Evolutionary conservation across 2,329 filamentous ascomycete species (phyloP), one percentile per base, ranked within the genome.

Genomic region (Dactylella cylindrospora): DNA sequence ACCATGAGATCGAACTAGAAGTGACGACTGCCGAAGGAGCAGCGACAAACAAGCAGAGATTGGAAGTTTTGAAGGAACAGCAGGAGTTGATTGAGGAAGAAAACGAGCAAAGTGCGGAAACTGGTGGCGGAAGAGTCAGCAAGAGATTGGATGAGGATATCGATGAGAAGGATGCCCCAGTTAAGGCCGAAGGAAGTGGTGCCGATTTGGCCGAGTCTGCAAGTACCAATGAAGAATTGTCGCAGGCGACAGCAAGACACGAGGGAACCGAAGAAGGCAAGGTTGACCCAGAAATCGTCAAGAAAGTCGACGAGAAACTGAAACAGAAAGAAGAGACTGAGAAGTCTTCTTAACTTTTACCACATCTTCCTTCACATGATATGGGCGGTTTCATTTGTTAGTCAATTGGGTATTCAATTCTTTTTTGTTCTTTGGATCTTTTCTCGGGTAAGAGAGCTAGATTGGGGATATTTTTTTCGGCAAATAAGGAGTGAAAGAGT

Each of bases 1-100:
- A 94, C 87, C 93, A 98, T 79, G 93, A 98, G 78, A 96, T 98
- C 66, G 93, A 97, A 75, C 85, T 98, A 25, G 93, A 98, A 76
- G 90, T 98, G 7, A 89, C 96, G 79, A 95, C 85, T 64, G 90
- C 91, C 41, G 93, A 98, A 76, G 93, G 93, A 64, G 91, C 90
- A 8, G 93, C 93, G 19, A 98, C 93, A 67, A 98, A 98, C 82
- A 96, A 94, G 80, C 93, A 97, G 79, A 86, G 93, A 73, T 85
- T 98, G 33, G 93, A 98, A 77, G 93, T 98, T 12, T 81, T 98
- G 72, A 94, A 90, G 80, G 93, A 98, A 77, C 93, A 98, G 77
- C 88, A 98, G 74, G 93, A 96, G 73, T 83, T 98, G 65, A 98
- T 98, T 57, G 85, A 95, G 66, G 93, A 98, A 72, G 93, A 98